Percentiles rank a stretch among this genome's conserved stretches.
phyloP scores from a whole-genome alignment of 768 basidiomycete species.

The Lactarius hatsudake region DNA sequence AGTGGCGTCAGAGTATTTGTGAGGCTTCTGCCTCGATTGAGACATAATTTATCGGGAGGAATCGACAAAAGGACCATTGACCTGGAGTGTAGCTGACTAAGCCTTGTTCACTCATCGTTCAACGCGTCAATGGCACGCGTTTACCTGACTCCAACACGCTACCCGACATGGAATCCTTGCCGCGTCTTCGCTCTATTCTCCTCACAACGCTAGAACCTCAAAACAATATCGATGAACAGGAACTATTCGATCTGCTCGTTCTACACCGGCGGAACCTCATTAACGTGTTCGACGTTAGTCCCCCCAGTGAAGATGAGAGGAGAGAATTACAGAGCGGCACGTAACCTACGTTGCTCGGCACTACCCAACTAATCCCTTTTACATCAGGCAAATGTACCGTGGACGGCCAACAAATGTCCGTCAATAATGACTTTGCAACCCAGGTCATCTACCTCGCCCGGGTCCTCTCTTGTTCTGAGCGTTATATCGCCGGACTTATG shows the following conservation, averaged over 20 bases:
- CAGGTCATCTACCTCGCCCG: conserved; percentile 78
- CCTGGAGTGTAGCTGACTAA: not conserved
- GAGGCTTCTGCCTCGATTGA: no score
- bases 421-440: conserved; percentile 77
- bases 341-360: conserved; percentile 25
- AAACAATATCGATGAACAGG: conserved; percentile 58
- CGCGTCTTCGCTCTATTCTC: conserved; percentile 53
- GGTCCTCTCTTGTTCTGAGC: conserved; percentile 80
- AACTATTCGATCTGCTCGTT: conserved; percentile 73
- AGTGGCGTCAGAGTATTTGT: no score
- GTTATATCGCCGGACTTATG: conserved; percentile 68
- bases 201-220: conserved; percentile 46
- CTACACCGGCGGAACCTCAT: conserved; percentile 61
- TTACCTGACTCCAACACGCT: not conserved
- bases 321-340: conserved; percentile 66
- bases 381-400: conserved; percentile 62
- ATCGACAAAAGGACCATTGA: no score
- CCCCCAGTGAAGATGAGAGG: conserved; percentile 59
- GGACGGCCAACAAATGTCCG: conserved; percentile 61
- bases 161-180: conserved; percentile 56
- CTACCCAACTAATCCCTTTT: not conserved
- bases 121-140: not conserved
- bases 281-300: conserved; percentile 63
- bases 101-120: not conserved
- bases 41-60: no score